These are phyloP conservation scores for Globisporangium irregulare DNA, from an alignment of 352 stramenopile genomes.

Conservation along the genomic window DNA sequence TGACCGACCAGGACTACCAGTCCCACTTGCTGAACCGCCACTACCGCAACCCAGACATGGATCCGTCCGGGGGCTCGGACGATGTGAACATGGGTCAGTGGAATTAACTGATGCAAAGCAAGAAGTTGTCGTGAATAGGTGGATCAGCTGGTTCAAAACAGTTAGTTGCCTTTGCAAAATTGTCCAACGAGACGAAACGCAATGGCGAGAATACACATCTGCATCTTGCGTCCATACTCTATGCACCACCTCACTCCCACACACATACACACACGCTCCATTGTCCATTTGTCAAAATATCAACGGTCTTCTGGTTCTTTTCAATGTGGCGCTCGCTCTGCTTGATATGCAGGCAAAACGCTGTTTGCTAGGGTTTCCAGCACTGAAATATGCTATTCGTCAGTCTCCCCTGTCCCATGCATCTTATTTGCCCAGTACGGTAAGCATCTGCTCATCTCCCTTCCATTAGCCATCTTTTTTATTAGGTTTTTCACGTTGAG, in stretches of 20 bases:
- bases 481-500: background rate
- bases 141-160: background rate
- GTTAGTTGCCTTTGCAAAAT: background rate
- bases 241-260: background rate
- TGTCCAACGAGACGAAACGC: background rate
- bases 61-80: conserved; percentile 35
- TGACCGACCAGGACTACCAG: conserved; percentile 48
- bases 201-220: background rate
- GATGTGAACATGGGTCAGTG: conserved; percentile 67
- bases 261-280: background rate
- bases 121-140: background rate
- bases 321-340: background rate
- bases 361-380: background rate
- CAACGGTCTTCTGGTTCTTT: background rate
- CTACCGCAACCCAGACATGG: conserved; percentile 55
- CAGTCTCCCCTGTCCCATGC: background rate
- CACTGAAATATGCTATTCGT: background rate
- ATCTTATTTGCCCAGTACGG: background rate
- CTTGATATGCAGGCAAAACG: background rate
- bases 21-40: conserved; percentile 33
- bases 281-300: background rate
- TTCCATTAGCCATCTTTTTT: background rate
- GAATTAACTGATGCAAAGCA: conserved; percentile 20
- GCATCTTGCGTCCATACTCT: background rate
- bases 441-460: background rate